Conservation (phyloP, 352 stramenopile species). For the Plasmopara muralis region DNA sequence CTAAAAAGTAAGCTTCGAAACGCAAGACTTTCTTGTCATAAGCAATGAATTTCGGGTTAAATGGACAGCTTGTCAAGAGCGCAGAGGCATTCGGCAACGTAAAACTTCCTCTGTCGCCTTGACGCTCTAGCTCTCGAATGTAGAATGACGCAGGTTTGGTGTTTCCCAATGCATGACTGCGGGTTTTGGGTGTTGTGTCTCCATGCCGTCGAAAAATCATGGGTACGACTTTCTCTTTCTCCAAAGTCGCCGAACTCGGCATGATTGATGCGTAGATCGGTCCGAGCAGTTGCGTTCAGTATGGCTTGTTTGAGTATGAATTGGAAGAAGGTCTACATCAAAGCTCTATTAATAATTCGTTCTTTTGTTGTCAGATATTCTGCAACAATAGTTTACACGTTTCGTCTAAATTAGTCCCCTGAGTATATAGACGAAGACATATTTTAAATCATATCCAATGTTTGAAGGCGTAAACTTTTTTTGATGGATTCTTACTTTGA, state of each 20-base stretch:
- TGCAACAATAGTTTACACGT: too few species aligned
- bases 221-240: conserved; percentile 73
- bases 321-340: too few species aligned
- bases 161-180: conserved; percentile 55
- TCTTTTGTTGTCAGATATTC: too few species aligned
- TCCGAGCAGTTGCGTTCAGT: too few species aligned
- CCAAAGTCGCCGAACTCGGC: conserved; percentile 49
- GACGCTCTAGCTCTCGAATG: conserved; percentile 54
- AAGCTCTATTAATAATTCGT: too few species aligned
- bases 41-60: conserved; percentile 61
- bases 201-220: conserved; percentile 77
- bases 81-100: conserved; percentile 42
- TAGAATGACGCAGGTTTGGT: conserved; percentile 63
- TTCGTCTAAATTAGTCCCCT: too few species aligned
- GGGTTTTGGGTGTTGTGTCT: conserved; percentile 60
- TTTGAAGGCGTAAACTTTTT: too few species aligned
- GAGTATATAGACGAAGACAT: too few species aligned
- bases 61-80: conserved; percentile 37
- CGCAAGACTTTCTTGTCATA: conserved; percentile 81
- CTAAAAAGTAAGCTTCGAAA: conserved; percentile 85
- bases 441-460: too few species aligned
- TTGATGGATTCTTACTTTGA: too few species aligned
- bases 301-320: too few species aligned
- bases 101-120: conserved; percentile 35
- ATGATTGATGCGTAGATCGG: conserved; percentile 13